A percentile compares a stretch with the other conserved stretches of the same genome.
Conservation (phyloP, 1,284 basidiomycete genomes). For the Naganishia albida region DNA sequence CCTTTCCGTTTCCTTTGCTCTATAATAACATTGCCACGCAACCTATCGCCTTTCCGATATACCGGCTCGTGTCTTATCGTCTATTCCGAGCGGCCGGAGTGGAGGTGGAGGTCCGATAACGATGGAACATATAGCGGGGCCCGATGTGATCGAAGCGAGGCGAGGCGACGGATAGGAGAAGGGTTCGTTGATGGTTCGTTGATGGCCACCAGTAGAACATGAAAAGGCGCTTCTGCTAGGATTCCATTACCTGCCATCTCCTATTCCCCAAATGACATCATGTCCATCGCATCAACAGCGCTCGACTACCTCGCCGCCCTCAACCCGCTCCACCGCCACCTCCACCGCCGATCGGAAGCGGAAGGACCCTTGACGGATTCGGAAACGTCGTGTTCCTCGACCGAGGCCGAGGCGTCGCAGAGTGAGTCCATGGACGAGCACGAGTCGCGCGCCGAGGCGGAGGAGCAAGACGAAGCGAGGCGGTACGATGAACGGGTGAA, state of each 20-base stretch:
- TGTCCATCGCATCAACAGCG: conserved; percentile 10
- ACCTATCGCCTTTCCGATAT: too few relatives aligned
- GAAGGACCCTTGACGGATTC: conserved; percentile 1
- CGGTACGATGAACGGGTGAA: conserved; percentile 27
- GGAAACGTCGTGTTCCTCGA: conserved; percentile 26
- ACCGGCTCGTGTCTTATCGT: background rate
- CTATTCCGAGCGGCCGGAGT: background rate
- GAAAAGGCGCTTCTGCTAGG: too few relatives aligned
- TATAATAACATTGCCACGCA: too few relatives aligned
- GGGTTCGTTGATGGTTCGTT: background rate
- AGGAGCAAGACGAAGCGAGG: conserved; percentile 9
- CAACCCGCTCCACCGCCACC: too few relatives aligned
- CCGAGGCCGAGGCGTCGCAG: too few relatives aligned
- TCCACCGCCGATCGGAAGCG: background rate
- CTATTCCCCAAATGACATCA: background rate
- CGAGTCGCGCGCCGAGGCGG: background rate
- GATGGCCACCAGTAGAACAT: too few relatives aligned
- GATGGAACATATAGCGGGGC: background rate
- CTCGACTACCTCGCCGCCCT: too few relatives aligned
- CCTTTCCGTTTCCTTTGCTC: too few relatives aligned
- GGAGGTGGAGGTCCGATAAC: background rate
- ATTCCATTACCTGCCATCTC: too few relatives aligned
- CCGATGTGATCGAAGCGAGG: background rate
- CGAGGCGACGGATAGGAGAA: background rate
- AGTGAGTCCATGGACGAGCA: conserved; percentile 1